Evolutionary conservation across 306 rosid genomes (phyloP), one percentile per base, ranked within the genome.

Genomic region (Rosa persica): DNA sequence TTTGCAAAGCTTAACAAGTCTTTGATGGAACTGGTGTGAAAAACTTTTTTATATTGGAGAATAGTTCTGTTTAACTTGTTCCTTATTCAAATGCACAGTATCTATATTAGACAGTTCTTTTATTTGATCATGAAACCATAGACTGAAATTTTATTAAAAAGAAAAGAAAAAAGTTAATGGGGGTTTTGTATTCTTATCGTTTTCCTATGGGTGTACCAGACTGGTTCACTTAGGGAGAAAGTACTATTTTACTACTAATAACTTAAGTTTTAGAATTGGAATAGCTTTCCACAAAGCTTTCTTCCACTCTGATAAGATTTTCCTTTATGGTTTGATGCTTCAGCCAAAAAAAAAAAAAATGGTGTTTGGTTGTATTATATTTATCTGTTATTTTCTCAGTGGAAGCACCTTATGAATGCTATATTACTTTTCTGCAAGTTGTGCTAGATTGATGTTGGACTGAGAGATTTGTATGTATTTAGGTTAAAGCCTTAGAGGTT

Each of bases 1-100:
- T 92, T 86, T 88, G 87, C 95, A 46, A 92, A 90, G 93, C 84
- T 94, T 80, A 94, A 94, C 76, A 94, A 94, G 86, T 48, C 90
- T 83, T 86, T 92, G 83, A 90, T 93, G 88, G 97, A 94, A 71
- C 81, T 89, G 92, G 97, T 92, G 80, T 76, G 96, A 8, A 39
- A 5, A 27, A 34, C 43, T 30, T 34, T 49, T 47, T 5, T 30
- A 7, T 25, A 25, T 49, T 72, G 17, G 47, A 49, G 15, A 49
- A 3, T 49, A 15, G 47, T 4, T 40, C 19, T 72, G 17, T 9
- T 17, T 66, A 19, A 16, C 47, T 30, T 49, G n/a, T 9, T 17
- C 34, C 60, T 5, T 8, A 34, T 64, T 64, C 43, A 34, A 64
- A 12, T 44, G n/a, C 54, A 5, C 22, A 44, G 27, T 44, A 44